These are phyloP conservation scores for Begonia peltatifolia DNA, from an alignment of 306 rosid genomes.

Conservation along the genomic window DNA sequence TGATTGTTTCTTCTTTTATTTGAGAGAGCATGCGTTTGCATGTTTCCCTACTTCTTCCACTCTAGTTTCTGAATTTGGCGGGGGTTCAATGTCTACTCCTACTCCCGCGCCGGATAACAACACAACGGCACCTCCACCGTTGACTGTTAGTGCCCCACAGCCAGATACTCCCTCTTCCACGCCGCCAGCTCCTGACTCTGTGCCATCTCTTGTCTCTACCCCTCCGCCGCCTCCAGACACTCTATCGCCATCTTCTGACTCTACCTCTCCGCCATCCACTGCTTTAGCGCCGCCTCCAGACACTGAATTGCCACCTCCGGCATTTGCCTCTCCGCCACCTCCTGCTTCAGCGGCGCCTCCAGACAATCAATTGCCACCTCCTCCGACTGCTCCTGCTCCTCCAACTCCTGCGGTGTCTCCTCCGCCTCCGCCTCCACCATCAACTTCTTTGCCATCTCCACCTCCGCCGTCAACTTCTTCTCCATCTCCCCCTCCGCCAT, in stretches of 20 bases:
- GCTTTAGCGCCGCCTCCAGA: slow-evolving; percentile 9
- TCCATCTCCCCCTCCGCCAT: not conserved
- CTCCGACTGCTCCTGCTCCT: slow-evolving; percentile 15
- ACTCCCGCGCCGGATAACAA: slow-evolving; percentile 30
- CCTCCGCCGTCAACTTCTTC: not conserved
- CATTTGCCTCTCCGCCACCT: slow-evolving; percentile 14
- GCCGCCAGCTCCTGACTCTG: slow-evolving; percentile 16
- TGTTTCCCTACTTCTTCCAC: not conserved
- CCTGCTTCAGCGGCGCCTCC: slow-evolving; percentile 11
- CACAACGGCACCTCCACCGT: slow-evolving; percentile 14
- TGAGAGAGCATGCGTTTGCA: not conserved
- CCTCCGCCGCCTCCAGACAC: slow-evolving; percentile 12
- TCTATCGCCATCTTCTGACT: not conserved
- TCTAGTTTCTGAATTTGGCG: not conserved
- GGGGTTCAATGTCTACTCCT: slow-evolving; percentile 30
- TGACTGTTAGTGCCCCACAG: not conserved
- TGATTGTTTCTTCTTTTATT: too few species aligned
- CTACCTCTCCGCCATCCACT: slow-evolving; percentile 13
- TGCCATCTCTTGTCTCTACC: slow-evolving; percentile 2
- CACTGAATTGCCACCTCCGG: slow-evolving; percentile 1
- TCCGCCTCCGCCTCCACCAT: slow-evolving; percentile 10
- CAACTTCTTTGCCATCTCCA: slow-evolving; percentile 6
- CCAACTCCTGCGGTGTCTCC: slow-evolving; percentile 5
- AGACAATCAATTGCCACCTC: not conserved
- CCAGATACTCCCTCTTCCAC: slow-evolving; percentile 10